These are phyloP conservation scores for Nigrograna mackinnonii DNA, from an alignment of 2,329 filamentous ascomycete species.

Conservation along the genomic window DNA sequence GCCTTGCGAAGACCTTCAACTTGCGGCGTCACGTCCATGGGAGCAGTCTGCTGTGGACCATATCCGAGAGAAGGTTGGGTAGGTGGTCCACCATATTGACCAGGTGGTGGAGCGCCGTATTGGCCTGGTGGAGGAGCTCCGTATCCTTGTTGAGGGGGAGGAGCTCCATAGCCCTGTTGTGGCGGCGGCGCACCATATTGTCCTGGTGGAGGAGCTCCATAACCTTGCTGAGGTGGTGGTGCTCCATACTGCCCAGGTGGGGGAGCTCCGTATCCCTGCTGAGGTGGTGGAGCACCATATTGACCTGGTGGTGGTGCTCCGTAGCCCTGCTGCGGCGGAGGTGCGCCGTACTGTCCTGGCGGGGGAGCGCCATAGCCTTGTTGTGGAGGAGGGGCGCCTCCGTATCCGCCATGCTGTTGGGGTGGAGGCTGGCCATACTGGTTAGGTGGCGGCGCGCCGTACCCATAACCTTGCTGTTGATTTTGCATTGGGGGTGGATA, in stretches of 20 bases:
- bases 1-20: conserved; percentile 75
- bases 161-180: conserved; percentile 1
- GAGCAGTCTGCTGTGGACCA: conserved; percentile 62
- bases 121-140: too few species aligned
- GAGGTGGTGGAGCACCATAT: conserved; percentile 29
- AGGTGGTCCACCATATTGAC: conserved; percentile 26
- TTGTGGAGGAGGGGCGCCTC: too few species aligned
- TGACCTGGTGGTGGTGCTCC: conserved; percentile 11
- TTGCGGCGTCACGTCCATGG: conserved; percentile 67
- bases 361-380: conserved; percentile 11
- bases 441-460: conserved; percentile 4
- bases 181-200: too few species aligned
- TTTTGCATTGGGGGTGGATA: conserved; percentile 30
- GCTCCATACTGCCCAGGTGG: too few species aligned
- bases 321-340: too few species aligned
- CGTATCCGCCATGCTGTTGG: conserved; percentile 6
- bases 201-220: conserved; percentile 10
- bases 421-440: too few species aligned
- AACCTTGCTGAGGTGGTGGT: conserved; percentile 6
- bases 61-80: conserved; percentile 69
- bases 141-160: conserved; percentile 28
- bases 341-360: conserved; percentile 26
- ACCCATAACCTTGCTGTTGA: conserved; percentile 24
- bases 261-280: conserved; percentile 32
- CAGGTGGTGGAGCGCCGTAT: conserved; percentile 16